These are phyloP conservation scores for Claviceps purpurea DNA, from an alignment of 2,329 filamentous ascomycete species.

Conservation along the genomic window DNA sequence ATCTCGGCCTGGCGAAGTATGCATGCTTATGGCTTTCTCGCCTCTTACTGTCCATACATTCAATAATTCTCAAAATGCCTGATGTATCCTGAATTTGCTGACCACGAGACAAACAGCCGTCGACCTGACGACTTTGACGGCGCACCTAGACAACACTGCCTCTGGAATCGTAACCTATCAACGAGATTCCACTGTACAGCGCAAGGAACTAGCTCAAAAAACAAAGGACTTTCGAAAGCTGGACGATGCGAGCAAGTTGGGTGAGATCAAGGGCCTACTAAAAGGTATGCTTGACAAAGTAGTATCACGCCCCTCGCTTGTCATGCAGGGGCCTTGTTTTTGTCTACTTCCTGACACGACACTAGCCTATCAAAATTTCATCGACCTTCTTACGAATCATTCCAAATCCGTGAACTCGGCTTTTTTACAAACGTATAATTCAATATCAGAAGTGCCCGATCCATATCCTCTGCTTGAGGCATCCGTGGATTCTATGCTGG, in stretches of 20 bases:
- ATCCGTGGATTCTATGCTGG: slow-evolving; percentile 83
- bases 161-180: slow-evolving; percentile 90
- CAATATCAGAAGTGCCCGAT: slow-evolving; percentile 88
- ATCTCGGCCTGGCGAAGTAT: slow-evolving; percentile 93
- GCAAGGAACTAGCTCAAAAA: slow-evolving; percentile 96
- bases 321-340: not conserved
- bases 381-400: slow-evolving; percentile 90
- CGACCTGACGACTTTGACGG: slow-evolving; percentile 71
- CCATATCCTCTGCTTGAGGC: slow-evolving; percentile 94
- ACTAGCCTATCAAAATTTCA: slow-evolving; percentile 88
- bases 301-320: not conserved
- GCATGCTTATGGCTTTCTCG: slow-evolving; percentile 7
- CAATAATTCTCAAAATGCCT: no score
- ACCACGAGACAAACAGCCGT: slow-evolving; percentile 45
- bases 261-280: slow-evolving; percentile 76
- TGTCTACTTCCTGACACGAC: slow-evolving; percentile 9
- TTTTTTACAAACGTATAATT: slow-evolving; percentile 85
- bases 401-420: slow-evolving; percentile 88
- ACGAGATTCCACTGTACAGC: slow-evolving; percentile 85
- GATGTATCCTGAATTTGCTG: not conserved
- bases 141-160: slow-evolving; percentile 81
- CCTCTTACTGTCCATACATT: not conserved
- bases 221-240: slow-evolving; percentile 96
- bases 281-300: slow-evolving; percentile 46
- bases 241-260: slow-evolving; percentile 74